Conservation (phyloP, 495 filamentous ascomycete genomes). For the Neurospora cerealis region DNA sequence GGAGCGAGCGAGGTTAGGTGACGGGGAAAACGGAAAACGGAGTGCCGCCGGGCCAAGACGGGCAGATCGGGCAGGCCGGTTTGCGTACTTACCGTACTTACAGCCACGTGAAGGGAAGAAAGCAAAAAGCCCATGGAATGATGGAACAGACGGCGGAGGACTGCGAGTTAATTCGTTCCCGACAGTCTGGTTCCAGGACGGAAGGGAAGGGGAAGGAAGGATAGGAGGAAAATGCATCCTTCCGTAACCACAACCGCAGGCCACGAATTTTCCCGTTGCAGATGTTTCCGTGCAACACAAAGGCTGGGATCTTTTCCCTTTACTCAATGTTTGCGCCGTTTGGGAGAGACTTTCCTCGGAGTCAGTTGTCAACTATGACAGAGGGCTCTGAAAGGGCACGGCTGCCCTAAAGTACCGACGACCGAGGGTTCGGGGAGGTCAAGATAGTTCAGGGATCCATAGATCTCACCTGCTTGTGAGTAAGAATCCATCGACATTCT, state of each 20-base stretch:
- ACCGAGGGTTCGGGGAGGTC: background rate
- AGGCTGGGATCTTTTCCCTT: background rate
- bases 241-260: background rate
- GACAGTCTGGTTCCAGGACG: conserved; percentile 4
- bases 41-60: background rate
- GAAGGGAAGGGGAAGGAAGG: background rate
- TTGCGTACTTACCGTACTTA: background rate
- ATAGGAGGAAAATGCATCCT: background rate
- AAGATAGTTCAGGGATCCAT: background rate
- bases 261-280: background rate
- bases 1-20: background rate
- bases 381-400: background rate
- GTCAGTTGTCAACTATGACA: background rate
- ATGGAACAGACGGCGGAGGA: background rate
- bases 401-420: background rate
- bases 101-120: background rate
- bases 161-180: conserved; percentile 5
- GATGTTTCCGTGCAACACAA: background rate
- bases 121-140: background rate
- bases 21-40: background rate
- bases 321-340: background rate
- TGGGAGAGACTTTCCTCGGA: background rate
- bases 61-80: background rate
- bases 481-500: background rate
- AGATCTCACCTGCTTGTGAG: background rate